A percentile compares a stretch with the other conserved stretches of the same genome.
Conservation (phyloP, 345 rosid genomes). For the Pistacia atlantica region DNA sequence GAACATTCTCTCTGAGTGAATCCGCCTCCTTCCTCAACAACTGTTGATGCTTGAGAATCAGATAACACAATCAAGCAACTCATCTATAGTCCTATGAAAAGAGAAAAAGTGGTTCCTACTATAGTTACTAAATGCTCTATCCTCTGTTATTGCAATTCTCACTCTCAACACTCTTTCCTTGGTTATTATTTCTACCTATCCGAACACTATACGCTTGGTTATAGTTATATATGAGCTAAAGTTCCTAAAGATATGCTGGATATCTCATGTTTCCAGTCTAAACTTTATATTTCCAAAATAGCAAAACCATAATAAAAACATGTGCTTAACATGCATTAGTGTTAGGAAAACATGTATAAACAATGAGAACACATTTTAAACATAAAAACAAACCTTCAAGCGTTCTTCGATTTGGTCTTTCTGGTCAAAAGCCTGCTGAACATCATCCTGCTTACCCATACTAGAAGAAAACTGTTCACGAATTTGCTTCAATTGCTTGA, state of each 20-base stretch:
- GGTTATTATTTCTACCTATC: neutral
- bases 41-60: constrained; percentile 39
- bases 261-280: neutral
- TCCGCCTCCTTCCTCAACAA: constrained; percentile 71
- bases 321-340: neutral
- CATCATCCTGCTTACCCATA: constrained; percentile 62
- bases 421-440: constrained; percentile 59
- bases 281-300: neutral
- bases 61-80: constrained; percentile 11
- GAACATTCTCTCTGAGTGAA: constrained; percentile 48
- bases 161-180: neutral
- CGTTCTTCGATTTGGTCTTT: constrained; percentile 68
- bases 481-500: constrained; percentile 59
- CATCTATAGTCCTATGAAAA: neutral
- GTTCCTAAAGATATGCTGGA: neutral
- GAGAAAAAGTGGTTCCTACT: neutral
- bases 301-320: no score
- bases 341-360: neutral
- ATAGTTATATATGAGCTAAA: neutral
- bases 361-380: neutral
- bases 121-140: neutral
- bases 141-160: neutral
- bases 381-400: constrained; percentile 58
- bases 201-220: neutral
- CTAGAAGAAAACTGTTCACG: constrained; percentile 58